A percentile compares a stretch with the other conserved stretches of the same genome.
phyloP scores from a whole-genome alignment of 192 early-diverging fungal species.

The Backusella australiensis region DNA sequence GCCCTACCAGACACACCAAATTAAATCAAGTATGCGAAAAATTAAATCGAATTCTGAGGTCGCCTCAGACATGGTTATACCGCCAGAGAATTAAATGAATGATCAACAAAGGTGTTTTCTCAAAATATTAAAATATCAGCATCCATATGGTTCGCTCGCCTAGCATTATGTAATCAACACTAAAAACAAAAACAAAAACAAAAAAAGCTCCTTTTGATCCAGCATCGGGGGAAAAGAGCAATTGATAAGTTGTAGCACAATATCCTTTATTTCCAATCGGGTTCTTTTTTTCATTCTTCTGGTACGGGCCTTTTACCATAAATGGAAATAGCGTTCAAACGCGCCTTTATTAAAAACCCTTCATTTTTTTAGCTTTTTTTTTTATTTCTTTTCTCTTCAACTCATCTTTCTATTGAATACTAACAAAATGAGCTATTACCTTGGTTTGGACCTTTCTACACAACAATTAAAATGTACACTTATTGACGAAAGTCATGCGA shows the following conservation, averaged over 20 bases:
- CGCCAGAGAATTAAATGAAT: too few species aligned
- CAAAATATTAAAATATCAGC: too few species aligned
- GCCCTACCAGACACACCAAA: too few species aligned
- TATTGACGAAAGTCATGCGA: conserved; percentile 33
- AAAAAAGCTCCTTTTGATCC: neutral
- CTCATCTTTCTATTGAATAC: neutral
- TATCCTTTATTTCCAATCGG: neutral
- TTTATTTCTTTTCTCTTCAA: neutral
- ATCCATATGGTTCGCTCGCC: too few species aligned
- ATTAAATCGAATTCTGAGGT: too few species aligned
- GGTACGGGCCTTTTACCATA: neutral
- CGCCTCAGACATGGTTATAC: too few species aligned
- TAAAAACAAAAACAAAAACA: neutral
- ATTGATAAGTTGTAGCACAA: neutral
- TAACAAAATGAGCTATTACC: conserved; percentile 31
- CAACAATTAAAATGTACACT: conserved; percentile 73
- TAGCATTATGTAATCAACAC: neutral
- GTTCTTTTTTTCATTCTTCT: neutral
- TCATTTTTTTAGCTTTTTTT: neutral
- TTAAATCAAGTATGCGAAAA: too few species aligned
- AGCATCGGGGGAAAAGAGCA: neutral
- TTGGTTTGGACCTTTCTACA: conserved; percentile 75
- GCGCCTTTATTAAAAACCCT: neutral
- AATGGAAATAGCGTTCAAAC: neutral
- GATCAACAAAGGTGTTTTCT: too few species aligned